These are phyloP conservation scores for Pythium apleroticum DNA, from an alignment of 352 stramenopile species.

Conservation along the genomic window DNA sequence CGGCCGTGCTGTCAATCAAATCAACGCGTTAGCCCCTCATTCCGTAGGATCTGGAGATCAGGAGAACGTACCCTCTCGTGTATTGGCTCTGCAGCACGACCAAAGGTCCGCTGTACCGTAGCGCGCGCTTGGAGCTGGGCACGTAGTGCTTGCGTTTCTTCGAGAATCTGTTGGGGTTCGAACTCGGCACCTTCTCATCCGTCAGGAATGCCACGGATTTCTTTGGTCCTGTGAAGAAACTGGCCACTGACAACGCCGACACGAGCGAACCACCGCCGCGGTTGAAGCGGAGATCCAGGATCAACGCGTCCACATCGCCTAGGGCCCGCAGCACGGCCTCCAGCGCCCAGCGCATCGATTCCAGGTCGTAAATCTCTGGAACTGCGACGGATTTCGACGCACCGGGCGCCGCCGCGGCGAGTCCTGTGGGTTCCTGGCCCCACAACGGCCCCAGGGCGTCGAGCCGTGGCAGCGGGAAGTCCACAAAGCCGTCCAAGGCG, in stretches of 20 bases:
- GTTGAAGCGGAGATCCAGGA: slow-evolving; percentile 80
- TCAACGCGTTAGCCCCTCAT: background rate
- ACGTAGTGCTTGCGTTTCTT: slow-evolving; percentile 64
- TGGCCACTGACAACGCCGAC: slow-evolving; percentile 62
- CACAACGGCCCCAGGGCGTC: slow-evolving; percentile 59
- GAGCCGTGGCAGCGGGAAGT: slow-evolving; percentile 66
- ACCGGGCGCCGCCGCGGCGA: background rate
- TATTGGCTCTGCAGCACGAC: slow-evolving; percentile 74
- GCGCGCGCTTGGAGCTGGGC: slow-evolving; percentile 50
- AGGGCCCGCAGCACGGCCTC: slow-evolving; percentile 72
- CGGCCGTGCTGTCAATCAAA: slow-evolving; percentile 39
- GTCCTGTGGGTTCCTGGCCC: slow-evolving; percentile 17
- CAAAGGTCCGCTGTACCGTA: slow-evolving; percentile 63
- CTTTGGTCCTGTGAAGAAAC: slow-evolving; percentile 63
- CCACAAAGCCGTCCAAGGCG: slow-evolving; percentile 79
- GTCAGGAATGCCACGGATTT: slow-evolving; percentile 57
- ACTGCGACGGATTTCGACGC: slow-evolving; percentile 32
- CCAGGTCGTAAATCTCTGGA: slow-evolving; percentile 82
- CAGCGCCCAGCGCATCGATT: slow-evolving; percentile 86
- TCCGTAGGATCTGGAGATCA: background rate
- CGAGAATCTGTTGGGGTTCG: slow-evolving; percentile 40
- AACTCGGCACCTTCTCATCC: slow-evolving; percentile 57
- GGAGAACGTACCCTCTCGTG: slow-evolving; percentile 58
- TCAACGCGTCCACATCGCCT: slow-evolving; percentile 63
- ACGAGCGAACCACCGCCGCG: slow-evolving; percentile 65